A percentile compares a stretch with the other conserved stretches of the same genome.
Conservation (phyloP, 2,329 filamentous ascomycete genomes). For the Bipolaris victoriae region DNA sequence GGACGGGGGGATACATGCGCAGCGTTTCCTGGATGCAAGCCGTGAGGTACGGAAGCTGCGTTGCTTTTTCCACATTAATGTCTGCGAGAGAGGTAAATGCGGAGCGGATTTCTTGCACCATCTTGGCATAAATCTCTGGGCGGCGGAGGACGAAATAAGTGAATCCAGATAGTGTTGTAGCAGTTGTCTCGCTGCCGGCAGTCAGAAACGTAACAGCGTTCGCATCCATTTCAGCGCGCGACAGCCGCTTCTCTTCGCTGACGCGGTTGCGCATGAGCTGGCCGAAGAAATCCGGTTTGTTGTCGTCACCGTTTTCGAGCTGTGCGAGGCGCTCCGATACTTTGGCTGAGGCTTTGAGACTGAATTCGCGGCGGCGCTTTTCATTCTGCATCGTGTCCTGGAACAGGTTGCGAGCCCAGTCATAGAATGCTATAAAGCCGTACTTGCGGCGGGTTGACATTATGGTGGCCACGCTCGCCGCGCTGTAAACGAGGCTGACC, state of each 20-base stretch:
- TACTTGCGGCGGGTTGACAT: constrained; percentile 26
- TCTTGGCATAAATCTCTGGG: constrained; percentile 21
- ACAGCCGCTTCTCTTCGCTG: constrained; percentile 21
- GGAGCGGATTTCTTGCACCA: constrained; percentile 32
- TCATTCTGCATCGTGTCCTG: constrained; percentile 6
- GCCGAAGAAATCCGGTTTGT: constrained; percentile 36
- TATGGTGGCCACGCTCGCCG: constrained; percentile 15
- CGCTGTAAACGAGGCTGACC: constrained; percentile 30
- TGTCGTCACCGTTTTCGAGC: constrained; percentile 13
- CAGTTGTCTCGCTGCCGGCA: constrained; percentile 57
- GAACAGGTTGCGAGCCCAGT: constrained; percentile 22
- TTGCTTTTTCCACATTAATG: constrained; percentile 37
- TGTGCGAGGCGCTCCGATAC: constrained; percentile 27
- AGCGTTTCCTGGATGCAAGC: constrained; percentile 37
- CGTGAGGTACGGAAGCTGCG: constrained; percentile 37
- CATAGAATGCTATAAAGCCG: constrained; percentile 25
- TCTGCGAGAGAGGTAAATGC: constrained; percentile 24
- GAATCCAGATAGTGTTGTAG: constrained; percentile 51
- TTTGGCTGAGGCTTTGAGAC: constrained; percentile 16
- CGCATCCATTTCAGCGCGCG: constrained; percentile 43
- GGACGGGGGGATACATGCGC: constrained; percentile 37
- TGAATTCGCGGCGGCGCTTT: constrained; percentile 26
- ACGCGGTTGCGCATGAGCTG: constrained; percentile 34
- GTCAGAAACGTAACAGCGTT: constrained; percentile 46
- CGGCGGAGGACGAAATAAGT: constrained; percentile 51